phyloP scores from a whole-genome alignment of 192 early-diverging fungal species.

The Gonapodya prolifera region DNA sequence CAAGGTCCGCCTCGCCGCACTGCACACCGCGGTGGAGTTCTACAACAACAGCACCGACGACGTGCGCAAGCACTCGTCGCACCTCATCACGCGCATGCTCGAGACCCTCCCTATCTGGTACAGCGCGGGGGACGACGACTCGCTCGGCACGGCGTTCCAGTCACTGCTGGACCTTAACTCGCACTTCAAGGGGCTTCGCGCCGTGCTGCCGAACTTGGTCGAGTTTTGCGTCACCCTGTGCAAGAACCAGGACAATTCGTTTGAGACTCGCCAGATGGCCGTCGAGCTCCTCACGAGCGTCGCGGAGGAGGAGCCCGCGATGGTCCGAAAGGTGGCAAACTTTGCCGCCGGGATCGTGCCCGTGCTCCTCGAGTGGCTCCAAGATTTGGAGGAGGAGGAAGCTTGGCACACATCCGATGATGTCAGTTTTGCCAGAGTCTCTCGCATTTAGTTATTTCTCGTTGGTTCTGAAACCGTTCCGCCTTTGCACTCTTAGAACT shows the following conservation, averaged over 20 bases:
- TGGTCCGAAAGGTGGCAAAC: slow-evolving; percentile 79
- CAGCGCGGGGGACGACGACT: slow-evolving; percentile 26
- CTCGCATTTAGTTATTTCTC: slow-evolving; percentile 10
- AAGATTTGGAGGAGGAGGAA: slow-evolving; percentile 75
- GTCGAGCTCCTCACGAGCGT: slow-evolving; percentile 87
- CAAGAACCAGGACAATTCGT: slow-evolving; percentile 69
- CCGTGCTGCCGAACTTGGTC: slow-evolving; percentile 59
- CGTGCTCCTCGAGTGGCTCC: slow-evolving; percentile 88
- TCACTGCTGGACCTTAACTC: slow-evolving; percentile 82
- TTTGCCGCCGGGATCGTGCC: slow-evolving; percentile 74
- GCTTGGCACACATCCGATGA: slow-evolving; percentile 82
- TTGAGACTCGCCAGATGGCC: slow-evolving; percentile 74
- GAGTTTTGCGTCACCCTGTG: slow-evolving; percentile 63
- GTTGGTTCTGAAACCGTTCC: background rate
- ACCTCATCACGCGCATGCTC: slow-evolving; percentile 24
- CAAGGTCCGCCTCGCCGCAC: slow-evolving; percentile 24
- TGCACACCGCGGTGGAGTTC: slow-evolving; percentile 21
- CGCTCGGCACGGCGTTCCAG: slow-evolving; percentile 55
- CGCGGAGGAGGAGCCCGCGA: slow-evolving; percentile 71
- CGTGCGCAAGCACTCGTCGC: slow-evolving; percentile 42
- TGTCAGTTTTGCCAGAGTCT: slow-evolving; percentile 22
- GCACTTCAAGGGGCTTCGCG: slow-evolving; percentile 63
- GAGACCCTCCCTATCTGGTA: background rate
- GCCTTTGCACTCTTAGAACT: slow-evolving; percentile 4
- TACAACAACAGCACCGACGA: background rate